phyloP scores from a whole-genome alignment of 2,329 filamentous ascomycete species.

The Didymella glomerata region DNA sequence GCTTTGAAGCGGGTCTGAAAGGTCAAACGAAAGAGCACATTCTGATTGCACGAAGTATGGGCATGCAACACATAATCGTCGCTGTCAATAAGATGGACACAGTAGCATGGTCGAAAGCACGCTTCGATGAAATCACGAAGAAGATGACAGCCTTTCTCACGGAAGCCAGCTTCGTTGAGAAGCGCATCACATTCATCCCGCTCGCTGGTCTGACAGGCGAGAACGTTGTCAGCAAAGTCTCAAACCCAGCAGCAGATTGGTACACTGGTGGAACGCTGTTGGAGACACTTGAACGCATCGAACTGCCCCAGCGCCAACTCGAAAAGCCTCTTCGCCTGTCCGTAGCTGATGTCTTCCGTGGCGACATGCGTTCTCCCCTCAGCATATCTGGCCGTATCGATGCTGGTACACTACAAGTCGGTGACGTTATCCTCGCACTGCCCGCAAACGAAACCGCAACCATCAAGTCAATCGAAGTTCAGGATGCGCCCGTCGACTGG shows the following conservation, averaged over 20 bases:
- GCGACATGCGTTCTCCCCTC: conserved; percentile 79
- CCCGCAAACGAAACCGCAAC: conserved; percentile 82
- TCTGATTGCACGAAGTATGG: conserved; percentile 86
- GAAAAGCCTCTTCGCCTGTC: conserved; percentile 85
- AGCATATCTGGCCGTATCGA: conserved; percentile 89
- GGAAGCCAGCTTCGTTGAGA: conserved; percentile 80
- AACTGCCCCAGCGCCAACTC: conserved; percentile 74
- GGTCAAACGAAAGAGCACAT: conserved; percentile 96
- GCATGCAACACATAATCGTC: conserved; percentile 85
- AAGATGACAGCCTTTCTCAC: conserved; percentile 85
- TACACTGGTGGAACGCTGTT: conserved; percentile 82
- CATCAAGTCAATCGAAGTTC: conserved; percentile 82
- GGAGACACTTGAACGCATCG: conserved; percentile 83
- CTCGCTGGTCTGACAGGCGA: conserved; percentile 89
- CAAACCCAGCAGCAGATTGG: conserved; percentile 69
- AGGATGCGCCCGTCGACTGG: conserved; percentile 80
- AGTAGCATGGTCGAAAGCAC: conserved; percentile 79
- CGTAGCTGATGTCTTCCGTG: conserved; percentile 85
- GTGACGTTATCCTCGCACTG: conserved; percentile 80
- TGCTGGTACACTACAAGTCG: conserved; percentile 81
- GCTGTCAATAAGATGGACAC: conserved; percentile 96
- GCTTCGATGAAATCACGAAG: conserved; percentile 84
- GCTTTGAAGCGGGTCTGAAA: conserved; percentile 91
- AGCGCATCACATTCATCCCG: conserved; percentile 86
- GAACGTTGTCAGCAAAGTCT: conserved; percentile 74